phyloP scores from a whole-genome alignment of 208 protist species.

The Acanthamoeba healyi region DNA sequence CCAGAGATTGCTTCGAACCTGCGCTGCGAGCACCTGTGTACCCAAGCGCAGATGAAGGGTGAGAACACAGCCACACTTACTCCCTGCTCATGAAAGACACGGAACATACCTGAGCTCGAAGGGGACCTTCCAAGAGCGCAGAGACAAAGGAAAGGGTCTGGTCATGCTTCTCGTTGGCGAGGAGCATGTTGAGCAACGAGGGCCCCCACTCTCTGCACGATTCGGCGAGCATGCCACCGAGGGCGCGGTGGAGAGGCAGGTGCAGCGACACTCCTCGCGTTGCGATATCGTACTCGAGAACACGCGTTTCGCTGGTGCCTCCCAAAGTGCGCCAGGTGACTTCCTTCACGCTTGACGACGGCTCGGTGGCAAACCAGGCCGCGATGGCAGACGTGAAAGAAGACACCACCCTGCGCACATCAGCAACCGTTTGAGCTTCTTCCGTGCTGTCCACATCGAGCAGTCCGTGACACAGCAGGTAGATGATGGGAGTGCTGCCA shows the following conservation, averaged over 20 bases:
- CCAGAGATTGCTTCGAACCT: conserved; percentile 21
- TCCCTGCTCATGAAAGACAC: too few species aligned
- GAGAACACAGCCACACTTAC: too few species aligned
- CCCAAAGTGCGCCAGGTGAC: background rate
- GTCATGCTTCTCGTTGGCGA: background rate
- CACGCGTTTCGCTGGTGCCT: background rate
- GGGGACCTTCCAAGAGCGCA: conserved; percentile 3
- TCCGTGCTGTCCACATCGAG: background rate
- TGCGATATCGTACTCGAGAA: conserved; percentile 23
- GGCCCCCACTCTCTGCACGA: background rate
- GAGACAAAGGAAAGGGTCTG: background rate
- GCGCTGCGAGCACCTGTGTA: conserved; percentile 51
- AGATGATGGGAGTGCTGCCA: background rate
- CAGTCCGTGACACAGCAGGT: conserved; percentile 15
- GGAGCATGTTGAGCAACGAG: background rate
- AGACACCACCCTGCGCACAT: background rate
- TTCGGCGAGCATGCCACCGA: conserved; percentile 19
- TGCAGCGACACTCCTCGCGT: conserved; percentile 40
- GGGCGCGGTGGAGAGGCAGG: conserved; percentile 12
- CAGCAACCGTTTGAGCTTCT: background rate
- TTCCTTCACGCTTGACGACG: background rate
- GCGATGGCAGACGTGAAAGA: background rate
- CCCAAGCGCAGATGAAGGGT: background rate
- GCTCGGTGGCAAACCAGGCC: conserved; percentile 44
- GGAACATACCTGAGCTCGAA: conserved; percentile 33